A percentile compares a stretch with the other conserved stretches of the same genome.
Conservation (phyloP, 176 grass and related monocot genomes). For the Carex scoparia region DNA sequence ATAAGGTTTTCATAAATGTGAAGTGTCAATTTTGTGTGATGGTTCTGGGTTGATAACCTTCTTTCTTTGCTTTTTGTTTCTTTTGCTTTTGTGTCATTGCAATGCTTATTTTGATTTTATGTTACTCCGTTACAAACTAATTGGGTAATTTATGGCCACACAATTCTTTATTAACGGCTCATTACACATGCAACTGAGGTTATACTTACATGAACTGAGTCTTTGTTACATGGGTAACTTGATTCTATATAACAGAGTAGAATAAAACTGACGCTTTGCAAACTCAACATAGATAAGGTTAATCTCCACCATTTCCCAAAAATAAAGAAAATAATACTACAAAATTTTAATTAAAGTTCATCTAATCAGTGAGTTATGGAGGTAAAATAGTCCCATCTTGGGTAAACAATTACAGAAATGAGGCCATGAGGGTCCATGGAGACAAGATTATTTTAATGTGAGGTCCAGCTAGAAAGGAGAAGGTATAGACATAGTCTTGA, state of each 20-base stretch:
- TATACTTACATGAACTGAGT: background rate
- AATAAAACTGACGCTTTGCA: too few relatives aligned
- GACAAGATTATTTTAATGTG: too few relatives aligned
- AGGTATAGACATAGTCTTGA: too few relatives aligned
- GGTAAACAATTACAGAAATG: too few relatives aligned
- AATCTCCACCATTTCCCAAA: background rate
- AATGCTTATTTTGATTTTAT: background rate
- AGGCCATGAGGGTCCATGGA: too few relatives aligned
- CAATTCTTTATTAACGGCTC: background rate
- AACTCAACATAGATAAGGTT: too few relatives aligned
- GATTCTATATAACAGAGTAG: too few relatives aligned
- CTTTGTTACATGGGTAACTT: background rate
- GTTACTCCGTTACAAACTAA: background rate
- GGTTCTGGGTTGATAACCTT: background rate
- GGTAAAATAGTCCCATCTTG: too few relatives aligned
- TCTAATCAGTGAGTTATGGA: too few relatives aligned
- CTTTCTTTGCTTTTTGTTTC: background rate
- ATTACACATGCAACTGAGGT: background rate
- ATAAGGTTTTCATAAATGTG: background rate
- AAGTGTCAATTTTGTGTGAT: background rate
- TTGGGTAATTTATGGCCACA: background rate
- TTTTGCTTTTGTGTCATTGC: slow-evolving; percentile 8
- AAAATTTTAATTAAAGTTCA: background rate
- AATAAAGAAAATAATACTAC: background rate
- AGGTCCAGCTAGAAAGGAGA: too few relatives aligned